phyloP scores from a whole-genome alignment of 2,329 filamentous ascomycete genomes.

The Cercospora janseana region DNA sequence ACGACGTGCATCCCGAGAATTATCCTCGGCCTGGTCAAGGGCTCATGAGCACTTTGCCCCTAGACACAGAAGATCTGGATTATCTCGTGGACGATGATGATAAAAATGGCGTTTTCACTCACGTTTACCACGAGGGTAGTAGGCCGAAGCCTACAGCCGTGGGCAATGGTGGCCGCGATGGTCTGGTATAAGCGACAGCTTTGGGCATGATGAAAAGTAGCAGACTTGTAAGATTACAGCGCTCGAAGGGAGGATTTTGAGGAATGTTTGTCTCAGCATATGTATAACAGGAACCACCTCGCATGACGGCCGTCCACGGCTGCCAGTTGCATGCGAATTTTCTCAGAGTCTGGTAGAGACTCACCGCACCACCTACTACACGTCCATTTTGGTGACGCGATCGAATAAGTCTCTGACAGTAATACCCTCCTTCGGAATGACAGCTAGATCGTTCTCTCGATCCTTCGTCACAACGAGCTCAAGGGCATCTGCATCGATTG shows the following conservation, averaged over 20 bases:
- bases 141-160: neutral
- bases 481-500: constrained; percentile 3
- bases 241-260: too few species aligned
- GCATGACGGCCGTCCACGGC: too few species aligned
- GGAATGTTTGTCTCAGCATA: too few species aligned
- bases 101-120: constrained; percentile 56
- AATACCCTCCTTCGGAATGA: neutral
- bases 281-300: too few species aligned
- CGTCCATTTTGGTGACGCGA: too few species aligned
- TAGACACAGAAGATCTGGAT: constrained; percentile 58
- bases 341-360: too few species aligned
- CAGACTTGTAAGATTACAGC: too few species aligned
- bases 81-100: constrained; percentile 61
- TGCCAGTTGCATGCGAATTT: too few species aligned
- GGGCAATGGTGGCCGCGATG: neutral
- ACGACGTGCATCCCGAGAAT: constrained; percentile 53
- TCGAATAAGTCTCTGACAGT: neutral
- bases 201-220: too few species aligned
- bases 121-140: constrained; percentile 37
- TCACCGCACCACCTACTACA: too few species aligned
- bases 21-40: constrained; percentile 65
- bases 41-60: constrained; percentile 52
- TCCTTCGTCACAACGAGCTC: constrained; percentile 15
- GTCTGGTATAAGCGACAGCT: neutral
- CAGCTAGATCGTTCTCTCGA: neutral